Percentiles rank a stretch among this genome's conserved stretches.
phyloP scores from a whole-genome alignment of 2,329 filamentous ascomycete species.

The Cordyceps militaris region DNA sequence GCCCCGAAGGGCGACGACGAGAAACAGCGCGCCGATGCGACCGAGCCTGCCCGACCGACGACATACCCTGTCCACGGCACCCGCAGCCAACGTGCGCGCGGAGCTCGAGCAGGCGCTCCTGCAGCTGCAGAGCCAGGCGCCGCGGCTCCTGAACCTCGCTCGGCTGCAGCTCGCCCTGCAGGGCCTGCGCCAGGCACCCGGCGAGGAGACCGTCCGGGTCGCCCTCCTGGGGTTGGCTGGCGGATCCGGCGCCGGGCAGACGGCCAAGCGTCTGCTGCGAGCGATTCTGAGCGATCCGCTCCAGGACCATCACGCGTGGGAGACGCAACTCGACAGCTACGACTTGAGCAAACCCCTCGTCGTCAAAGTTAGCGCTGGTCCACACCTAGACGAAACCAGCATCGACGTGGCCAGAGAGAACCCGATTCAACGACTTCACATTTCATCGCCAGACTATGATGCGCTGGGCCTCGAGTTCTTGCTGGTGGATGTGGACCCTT shows the following conservation, averaged over 20 bases:
- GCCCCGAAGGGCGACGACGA: background rate
- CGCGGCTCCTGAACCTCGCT: conserved; percentile 59
- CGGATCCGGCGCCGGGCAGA: conserved; percentile 32
- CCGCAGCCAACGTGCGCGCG: conserved; percentile 30
- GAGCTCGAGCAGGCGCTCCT: conserved; percentile 54
- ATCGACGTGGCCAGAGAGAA: conserved; percentile 24
- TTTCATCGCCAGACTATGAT: conserved; percentile 57
- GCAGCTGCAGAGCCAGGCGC: conserved; percentile 53
- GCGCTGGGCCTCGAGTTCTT: conserved; percentile 59
- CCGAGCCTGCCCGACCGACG: background rate
- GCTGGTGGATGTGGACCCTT: conserved; percentile 42
- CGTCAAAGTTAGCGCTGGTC: conserved; percentile 42
- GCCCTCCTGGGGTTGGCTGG: conserved; percentile 46
- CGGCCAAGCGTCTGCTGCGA: conserved; percentile 59
- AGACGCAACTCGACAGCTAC: conserved; percentile 49
- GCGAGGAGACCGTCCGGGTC: conserved; percentile 51
- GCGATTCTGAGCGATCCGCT: conserved; percentile 66
- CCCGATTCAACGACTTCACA: conserved; percentile 50
- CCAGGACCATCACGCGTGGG: conserved; percentile 56
- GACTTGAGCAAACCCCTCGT: conserved; percentile 52
- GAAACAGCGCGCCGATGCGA: conserved; percentile 7
- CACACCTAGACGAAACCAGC: conserved; percentile 23
- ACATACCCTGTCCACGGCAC: conserved; percentile 18
- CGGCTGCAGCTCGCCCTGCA: conserved; percentile 64
- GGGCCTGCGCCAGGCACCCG: conserved; percentile 50